Conservation (phyloP, 305 asterid species). For the Andrographis paniculata region DNA sequence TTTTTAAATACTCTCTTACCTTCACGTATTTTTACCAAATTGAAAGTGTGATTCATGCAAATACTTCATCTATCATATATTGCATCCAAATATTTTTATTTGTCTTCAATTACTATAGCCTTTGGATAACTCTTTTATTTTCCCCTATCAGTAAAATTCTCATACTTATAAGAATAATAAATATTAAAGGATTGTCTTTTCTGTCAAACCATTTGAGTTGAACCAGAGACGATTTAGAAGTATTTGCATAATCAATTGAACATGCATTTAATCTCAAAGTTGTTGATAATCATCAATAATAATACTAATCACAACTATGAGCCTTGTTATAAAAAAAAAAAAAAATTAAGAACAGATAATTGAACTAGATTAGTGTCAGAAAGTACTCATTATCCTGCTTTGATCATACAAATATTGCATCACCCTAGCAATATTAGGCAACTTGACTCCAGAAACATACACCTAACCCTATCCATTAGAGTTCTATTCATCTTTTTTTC, state of each 20-base stretch:
- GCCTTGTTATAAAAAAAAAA: no score
- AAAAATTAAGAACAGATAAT: not conserved
- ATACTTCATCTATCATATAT: not conserved
- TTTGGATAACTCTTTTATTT: not conserved
- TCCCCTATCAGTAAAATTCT: not conserved
- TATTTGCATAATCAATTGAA: not conserved
- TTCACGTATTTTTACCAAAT: constrained; percentile 1
- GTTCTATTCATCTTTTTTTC: no score
- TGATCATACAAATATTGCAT: no score
- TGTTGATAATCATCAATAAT: not conserved
- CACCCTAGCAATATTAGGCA: no score
- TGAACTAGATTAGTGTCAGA: not conserved
- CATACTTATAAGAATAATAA: not conserved
- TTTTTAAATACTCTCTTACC: constrained; percentile 5
- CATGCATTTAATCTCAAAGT: not conserved
- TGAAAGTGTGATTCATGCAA: constrained; percentile 3
- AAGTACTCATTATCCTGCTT: no score
- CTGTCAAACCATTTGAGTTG: not conserved
- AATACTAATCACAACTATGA: not conserved
- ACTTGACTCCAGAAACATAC: no score
- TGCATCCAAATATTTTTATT: not conserved
- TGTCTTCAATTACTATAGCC: not conserved
- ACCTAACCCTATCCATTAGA: no score
- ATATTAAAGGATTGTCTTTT: not conserved
- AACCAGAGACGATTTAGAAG: not conserved